Conservation (phyloP, 495 filamentous ascomycete species). For the Aspergillus panamensis region DNA sequence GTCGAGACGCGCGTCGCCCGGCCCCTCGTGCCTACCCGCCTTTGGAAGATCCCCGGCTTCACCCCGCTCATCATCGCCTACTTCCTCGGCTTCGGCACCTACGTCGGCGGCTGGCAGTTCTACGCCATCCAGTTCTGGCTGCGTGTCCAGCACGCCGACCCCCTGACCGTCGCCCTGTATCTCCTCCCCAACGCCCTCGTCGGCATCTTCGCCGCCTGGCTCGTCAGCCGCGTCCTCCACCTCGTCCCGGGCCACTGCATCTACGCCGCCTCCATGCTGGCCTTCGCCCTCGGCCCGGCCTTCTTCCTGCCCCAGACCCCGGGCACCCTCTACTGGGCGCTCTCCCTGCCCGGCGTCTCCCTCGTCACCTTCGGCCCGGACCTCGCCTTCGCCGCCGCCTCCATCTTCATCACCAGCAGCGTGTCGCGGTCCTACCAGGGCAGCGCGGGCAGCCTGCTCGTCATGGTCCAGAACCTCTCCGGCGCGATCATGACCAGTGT, state of each 20-base stretch:
- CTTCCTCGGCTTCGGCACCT: constrained; percentile 47
- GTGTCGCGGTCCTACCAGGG: constrained; percentile 35
- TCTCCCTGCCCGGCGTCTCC: constrained; percentile 29
- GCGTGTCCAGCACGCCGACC: constrained; percentile 37
- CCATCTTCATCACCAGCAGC: constrained; percentile 36
- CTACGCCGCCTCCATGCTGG: constrained; percentile 36
- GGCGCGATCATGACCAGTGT: constrained; percentile 45
- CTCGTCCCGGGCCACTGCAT: constrained; percentile 48
- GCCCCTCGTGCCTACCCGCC: constrained; percentile 30
- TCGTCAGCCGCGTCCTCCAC: constrained; percentile 43
- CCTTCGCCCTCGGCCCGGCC: constrained; percentile 30
- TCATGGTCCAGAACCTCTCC: constrained; percentile 34
- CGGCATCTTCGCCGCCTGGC: constrained; percentile 24
- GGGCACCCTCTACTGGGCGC: constrained; percentile 30
- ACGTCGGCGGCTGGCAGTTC: constrained; percentile 49
- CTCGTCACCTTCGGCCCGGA: constrained; percentile 37
- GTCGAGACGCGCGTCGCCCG: constrained; percentile 27
- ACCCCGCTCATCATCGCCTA: constrained; percentile 47
- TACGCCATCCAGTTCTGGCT: constrained; percentile 52
- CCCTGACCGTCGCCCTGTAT: constrained; percentile 42
- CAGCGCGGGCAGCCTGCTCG: constrained; percentile 33
- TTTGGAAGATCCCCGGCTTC: constrained; percentile 43
- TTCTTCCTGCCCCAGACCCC: constrained; percentile 36
- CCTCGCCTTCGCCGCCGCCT: constrained; percentile 32
- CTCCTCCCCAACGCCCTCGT: constrained; percentile 42